phyloP scores from a whole-genome alignment of 768 basidiomycete genomes.

The Kwoniella heveanensis region DNA sequence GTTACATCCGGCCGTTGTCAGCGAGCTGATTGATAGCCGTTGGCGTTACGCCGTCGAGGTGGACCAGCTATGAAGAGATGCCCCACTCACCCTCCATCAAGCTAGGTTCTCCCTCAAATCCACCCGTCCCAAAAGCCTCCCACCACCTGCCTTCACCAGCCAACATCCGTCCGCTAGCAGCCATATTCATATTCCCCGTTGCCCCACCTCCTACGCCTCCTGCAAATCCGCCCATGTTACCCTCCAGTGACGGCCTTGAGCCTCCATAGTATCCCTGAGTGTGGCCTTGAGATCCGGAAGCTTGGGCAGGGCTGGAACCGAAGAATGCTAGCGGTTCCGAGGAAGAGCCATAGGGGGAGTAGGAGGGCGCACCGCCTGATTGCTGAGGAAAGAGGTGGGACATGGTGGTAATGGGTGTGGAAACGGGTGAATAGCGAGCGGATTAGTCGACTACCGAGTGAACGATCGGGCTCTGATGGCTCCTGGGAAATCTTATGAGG shows the following conservation, averaged over 20 bases:
- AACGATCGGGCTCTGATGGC: no score
- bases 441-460: no score
- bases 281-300: conserved; percentile 24
- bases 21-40: no score
- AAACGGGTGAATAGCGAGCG: no score
- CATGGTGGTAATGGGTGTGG: no score
- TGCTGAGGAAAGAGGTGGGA: conserved; percentile 30
- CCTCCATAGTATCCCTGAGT: conserved; percentile 43
- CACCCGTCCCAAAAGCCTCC: conserved; percentile 94
- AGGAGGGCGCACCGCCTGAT: conserved; percentile 17
- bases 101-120: conserved; percentile 93
- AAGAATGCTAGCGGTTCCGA: conserved; percentile 55
- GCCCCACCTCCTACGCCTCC: conserved; percentile 60
- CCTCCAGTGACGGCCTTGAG: conserved; percentile 38
- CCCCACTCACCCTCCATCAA: conserved; percentile 77
- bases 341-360: conserved; percentile 24
- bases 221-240: conserved; percentile 32
- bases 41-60: no score
- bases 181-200: conserved; percentile 50
- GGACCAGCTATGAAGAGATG: no score
- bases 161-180: conserved; percentile 62
- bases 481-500: no score
- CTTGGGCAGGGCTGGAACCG: conserved; percentile 21
- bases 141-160: conserved; percentile 80
- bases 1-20: no score